Evolutionary conservation across 768 basidiomycete genomes (phyloP).

Genomic region (Amanita jacksonii): DNA sequence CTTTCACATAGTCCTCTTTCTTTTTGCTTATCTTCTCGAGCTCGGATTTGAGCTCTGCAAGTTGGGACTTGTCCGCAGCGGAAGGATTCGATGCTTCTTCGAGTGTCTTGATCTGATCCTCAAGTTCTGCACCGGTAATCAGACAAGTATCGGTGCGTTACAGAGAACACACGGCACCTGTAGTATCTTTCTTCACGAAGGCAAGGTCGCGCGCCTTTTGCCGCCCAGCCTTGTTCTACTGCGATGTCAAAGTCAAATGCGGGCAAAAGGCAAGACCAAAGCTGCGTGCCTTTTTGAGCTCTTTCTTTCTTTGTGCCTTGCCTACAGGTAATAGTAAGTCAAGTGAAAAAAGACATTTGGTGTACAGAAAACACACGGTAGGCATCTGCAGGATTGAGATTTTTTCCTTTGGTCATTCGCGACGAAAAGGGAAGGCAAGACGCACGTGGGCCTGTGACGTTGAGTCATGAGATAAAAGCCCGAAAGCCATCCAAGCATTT

Average conservation of each 20-base stretch:
- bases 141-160: background rate
- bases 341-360: background rate
- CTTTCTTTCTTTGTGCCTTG: constrained; percentile 89
- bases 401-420: constrained; percentile 89
- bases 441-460: constrained; percentile 10
- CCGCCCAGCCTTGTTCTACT: constrained; percentile 88
- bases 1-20: constrained; percentile 86
- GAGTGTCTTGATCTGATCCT: constrained; percentile 68
- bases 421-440: constrained; percentile 2
- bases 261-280: background rate
- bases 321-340: constrained; percentile 35
- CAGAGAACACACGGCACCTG: constrained; percentile 35
- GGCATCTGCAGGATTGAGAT: constrained; percentile 89
- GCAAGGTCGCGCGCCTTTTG: constrained; percentile 77
- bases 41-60: constrained; percentile 67
- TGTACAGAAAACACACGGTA: constrained; percentile 50
- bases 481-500: constrained; percentile 12
- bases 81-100: constrained; percentile 33
- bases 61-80: constrained; percentile 50
- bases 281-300: constrained; percentile 78
- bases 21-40: constrained; percentile 72
- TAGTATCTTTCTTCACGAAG: constrained; percentile 91
- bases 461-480: constrained; percentile 29
- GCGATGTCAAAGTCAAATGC: constrained; percentile 14
- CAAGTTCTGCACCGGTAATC: constrained; percentile 45